Conservation (phyloP, 208 protist species). For the Leishmania amazonensis region DNA sequence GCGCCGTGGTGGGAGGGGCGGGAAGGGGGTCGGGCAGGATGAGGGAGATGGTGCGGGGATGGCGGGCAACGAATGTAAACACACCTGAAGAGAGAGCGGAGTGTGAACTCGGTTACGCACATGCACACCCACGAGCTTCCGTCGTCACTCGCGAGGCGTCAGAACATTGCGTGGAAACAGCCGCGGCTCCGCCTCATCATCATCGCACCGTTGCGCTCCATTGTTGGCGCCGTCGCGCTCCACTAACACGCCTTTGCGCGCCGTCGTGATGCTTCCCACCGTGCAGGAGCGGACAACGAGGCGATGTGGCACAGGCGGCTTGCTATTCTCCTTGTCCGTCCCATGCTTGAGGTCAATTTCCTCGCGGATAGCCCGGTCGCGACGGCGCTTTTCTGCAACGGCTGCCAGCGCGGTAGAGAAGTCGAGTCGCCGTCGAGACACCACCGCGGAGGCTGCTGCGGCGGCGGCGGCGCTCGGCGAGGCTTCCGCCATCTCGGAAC, state of each 20-base stretch:
- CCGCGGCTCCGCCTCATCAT: slow-evolving; percentile 33
- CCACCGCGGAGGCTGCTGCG: not conserved
- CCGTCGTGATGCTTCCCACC: slow-evolving; percentile 23
- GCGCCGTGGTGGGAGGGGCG: not conserved
- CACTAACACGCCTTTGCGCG: not conserved
- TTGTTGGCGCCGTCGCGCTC: not conserved
- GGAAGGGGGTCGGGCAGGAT: not conserved
- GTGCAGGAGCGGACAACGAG: slow-evolving; percentile 21
- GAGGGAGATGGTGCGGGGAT: not conserved
- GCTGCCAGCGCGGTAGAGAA: slow-evolving; percentile 41
- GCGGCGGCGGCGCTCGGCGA: not conserved
- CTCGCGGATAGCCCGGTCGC: slow-evolving; percentile 25
- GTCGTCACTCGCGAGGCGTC: slow-evolving; percentile 1
- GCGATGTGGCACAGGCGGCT: slow-evolving; percentile 1
- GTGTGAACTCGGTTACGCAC: not conserved
- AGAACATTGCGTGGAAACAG: slow-evolving; percentile 13
- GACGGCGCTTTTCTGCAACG: slow-evolving; percentile 45
- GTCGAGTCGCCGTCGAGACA: slow-evolving; percentile 36
- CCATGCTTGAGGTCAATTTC: not conserved
- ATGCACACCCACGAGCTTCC: not conserved
- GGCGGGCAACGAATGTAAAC: not conserved
- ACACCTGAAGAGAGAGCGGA: too few relatives aligned
- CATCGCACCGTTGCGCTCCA: slow-evolving; percentile 5
- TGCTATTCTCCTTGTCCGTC: slow-evolving; percentile 21
- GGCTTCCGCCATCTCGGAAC: not conserved